Base-by-base conservation (phyloP, 805 yeast species). In the Jamesozyma rosinii region DNA sequence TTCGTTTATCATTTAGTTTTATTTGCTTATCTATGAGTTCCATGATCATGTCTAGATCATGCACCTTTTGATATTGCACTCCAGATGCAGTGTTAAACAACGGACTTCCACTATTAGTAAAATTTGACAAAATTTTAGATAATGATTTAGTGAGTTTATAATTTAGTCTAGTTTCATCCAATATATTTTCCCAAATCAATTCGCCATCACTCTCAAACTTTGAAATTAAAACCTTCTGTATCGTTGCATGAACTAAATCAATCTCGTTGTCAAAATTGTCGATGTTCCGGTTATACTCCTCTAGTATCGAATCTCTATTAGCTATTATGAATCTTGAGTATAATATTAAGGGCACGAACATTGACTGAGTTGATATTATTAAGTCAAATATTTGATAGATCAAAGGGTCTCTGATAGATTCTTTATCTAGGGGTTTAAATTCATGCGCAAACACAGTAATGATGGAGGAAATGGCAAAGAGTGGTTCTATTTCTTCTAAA, bases 401-500 rank as follows among this genome's bases (percentile, higher is more conserved):
- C 24, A 75, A 73, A 8, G 39, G 20, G 21, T 34, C 24, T 4
- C 20, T 20, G 3, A n/a, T 19, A 19, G 26, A 9, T 3, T 32
- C 20, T 26, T 36, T 29, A 3, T 10, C 27, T 14, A 10, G n/a
- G 5, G 59, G 57, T 36, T 67, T 64, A 17, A 75, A 49, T 46
- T 86, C 88, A 63, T 89, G 97, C 8, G 90, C 68, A 57, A 80
- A 86, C 37, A 85, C 52, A 1, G 97, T 87, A 30, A 90, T 68
- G 1, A 90, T 66, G 1, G 90, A 75, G 17, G 95, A 83, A 14
- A 92, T 62, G 0, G 87, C 83, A 54, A 77, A 89, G 42, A 72
- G 72, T 1, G 87, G 86, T 45, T 71, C 69, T 13, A 78, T 68
- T 17, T 72, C 52, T 19, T 54, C 50, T n/a, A 72, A 43, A 29